Percentiles rank a stretch among this genome's conserved stretches.
These are phyloP conservation scores for Ceratocystis cubensis DNA, from an alignment of 2,329 filamentous ascomycete genomes.

Conservation along the genomic window DNA sequence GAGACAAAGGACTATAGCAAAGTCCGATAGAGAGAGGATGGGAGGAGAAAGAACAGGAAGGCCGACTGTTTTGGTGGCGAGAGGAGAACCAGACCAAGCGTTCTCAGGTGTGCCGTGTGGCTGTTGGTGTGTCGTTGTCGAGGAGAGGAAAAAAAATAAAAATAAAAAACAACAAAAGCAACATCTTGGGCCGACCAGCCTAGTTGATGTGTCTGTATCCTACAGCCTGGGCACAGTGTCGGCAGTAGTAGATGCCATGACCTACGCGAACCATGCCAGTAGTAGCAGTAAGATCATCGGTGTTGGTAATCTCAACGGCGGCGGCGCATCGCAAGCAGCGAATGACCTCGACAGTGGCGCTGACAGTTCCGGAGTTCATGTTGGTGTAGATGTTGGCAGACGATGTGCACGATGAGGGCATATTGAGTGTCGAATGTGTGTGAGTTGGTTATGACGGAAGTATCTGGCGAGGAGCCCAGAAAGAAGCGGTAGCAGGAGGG, in stretches of 20 bases:
- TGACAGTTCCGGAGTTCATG: slow-evolving; percentile 37
- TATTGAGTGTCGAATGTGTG: slow-evolving; percentile 27
- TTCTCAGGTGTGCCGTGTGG: not conserved
- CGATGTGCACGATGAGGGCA: slow-evolving; percentile 32
- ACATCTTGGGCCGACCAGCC: not conserved
- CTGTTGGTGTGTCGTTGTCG: not conserved
- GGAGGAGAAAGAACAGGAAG: not conserved
- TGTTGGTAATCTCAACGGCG: slow-evolving; percentile 47
- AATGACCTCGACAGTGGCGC: slow-evolving; percentile 45
- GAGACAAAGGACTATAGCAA: not conserved
- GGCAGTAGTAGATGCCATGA: slow-evolving; percentile 50
- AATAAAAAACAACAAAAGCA: not conserved
- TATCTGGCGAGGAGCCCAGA: not conserved
- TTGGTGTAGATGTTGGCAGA: slow-evolving; percentile 29
- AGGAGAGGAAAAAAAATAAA: not conserved
- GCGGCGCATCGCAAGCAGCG: slow-evolving; percentile 51
- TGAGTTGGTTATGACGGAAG: not conserved
- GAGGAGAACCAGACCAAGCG: too few relatives aligned
- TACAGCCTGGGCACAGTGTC: slow-evolving; percentile 49
- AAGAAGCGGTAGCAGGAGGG: not conserved
- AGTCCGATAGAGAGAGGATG: not conserved
- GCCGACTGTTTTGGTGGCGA: too few relatives aligned
- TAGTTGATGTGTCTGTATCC: slow-evolving; percentile 43
- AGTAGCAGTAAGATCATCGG: slow-evolving; percentile 41
- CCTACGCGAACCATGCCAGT: slow-evolving; percentile 53